phyloP scores from a whole-genome alignment of 179 eudicot genomes.

The Drosera spatulata region DNA sequence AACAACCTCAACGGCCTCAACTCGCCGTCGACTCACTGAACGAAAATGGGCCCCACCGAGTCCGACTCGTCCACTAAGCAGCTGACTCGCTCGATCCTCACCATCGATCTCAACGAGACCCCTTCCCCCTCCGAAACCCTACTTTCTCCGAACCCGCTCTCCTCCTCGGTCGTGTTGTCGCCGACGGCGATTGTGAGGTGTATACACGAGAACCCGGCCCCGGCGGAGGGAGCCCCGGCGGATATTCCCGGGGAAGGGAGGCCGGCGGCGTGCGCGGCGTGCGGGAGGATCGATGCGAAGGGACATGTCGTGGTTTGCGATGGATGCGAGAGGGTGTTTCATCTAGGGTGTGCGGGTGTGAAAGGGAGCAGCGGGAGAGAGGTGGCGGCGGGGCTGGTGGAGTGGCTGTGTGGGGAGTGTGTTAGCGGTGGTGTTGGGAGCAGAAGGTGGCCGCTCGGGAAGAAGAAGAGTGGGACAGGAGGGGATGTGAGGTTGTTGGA shows the following conservation, averaged over 20 bases:
- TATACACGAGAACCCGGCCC: constrained; percentile 20
- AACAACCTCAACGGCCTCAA: no score
- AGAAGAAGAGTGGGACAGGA: constrained; percentile 10
- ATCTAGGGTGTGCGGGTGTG: constrained; percentile 28
- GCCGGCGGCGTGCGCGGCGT: constrained; percentile 19
- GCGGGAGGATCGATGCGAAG: constrained; percentile 14
- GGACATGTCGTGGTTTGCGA: constrained; percentile 30
- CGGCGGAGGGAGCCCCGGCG: constrained; percentile 27
- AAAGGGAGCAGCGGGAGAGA: neutral
- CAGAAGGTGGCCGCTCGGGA: constrained; percentile 38
- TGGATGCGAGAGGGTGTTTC: constrained; percentile 56
- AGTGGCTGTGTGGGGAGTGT: constrained; percentile 44
- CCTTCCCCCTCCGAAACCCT: constrained; percentile 32
- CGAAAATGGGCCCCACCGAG: neutral
- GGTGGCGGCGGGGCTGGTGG: constrained; percentile 14
- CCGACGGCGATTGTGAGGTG: constrained; percentile 19
- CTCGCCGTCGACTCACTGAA: no score
- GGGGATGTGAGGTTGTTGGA: constrained; percentile 20
- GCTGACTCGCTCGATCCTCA: constrained; percentile 12
- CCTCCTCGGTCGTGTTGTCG: constrained; percentile 4
- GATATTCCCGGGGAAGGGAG: constrained; percentile 20
- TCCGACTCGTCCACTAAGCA: constrained; percentile 4
- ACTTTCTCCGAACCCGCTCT: constrained; percentile 16
- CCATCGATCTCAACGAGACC: constrained; percentile 46
- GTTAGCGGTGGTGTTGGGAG: constrained; percentile 19